Evolutionary conservation across 306 rosid species (phyloP), one percentile per base, ranked within the genome.

Genomic region (Cucumis melo): DNA sequence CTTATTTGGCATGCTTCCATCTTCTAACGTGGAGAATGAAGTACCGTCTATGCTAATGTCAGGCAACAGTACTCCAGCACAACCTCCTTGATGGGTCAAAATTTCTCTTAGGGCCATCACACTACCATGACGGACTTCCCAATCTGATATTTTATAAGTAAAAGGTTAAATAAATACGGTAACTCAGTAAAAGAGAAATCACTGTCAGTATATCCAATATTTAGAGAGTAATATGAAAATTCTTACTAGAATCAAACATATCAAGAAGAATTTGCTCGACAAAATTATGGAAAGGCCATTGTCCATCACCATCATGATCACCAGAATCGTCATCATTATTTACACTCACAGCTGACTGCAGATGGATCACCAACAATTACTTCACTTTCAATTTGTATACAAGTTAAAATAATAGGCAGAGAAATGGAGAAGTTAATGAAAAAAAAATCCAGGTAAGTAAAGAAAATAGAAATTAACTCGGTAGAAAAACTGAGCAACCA

Each of bases 41-140:
- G 84, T 67, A 80, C 87, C 78, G 53, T 58, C 87, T 55, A 82
- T 21, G 85, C 32, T 83, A 72, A 87, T 55, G 39, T 91, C 89
- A 23, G 87, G 84, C 82, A 84, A 81, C 68, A 87, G 75, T 76
- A 90, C 93, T 41, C 94, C 98, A 80, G 92, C 97, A 77, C 94
- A 87, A 79, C 92, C 87, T 67, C 98, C 98, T 88, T 94, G 98
- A 84, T 94, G 93, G 5, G 96, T 88, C 79, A 94, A 90, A 84
- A 94, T 86, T 81, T 94, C 98, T 81, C 98, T 94, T 82, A 91
- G 67, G 60, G 98, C 98, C 98, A 94, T 94, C 81, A 94, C 94
- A 71, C 96, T 86, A 41, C 98, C 98, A 88, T 94, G 98, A 50
- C 97, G 97, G 41, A 94, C 77, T 85, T 91, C 98, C 98, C 98